Percentiles rank a stretch among this genome's conserved stretches.
Evolutionary conservation across 176 grass and related monocot species (phyloP).

Genomic region (Avena eriantha): DNA sequence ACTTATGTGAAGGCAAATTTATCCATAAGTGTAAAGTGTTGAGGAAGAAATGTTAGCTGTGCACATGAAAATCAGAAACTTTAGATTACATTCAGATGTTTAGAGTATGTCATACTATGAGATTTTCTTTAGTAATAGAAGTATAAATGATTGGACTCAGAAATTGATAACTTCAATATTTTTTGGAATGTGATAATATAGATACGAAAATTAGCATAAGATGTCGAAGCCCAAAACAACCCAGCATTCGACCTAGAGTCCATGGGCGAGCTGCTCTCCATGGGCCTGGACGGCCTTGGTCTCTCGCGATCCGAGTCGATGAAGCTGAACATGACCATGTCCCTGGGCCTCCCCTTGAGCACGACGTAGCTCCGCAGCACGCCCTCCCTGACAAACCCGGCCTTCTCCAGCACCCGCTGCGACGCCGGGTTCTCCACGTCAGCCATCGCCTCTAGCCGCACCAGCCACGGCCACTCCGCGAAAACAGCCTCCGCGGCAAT

Average conservation of each 20-base stretch:
- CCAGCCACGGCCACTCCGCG: constrained; percentile 51
- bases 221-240: background rate
- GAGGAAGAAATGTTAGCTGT: too few relatives aligned
- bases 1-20: too few relatives aligned
- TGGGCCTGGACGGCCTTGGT: background rate
- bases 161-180: too few relatives aligned
- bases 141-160: too few relatives aligned
- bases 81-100: too few relatives aligned
- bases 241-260: background rate
- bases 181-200: too few relatives aligned
- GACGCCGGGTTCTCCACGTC: constrained; percentile 77
- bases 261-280: background rate
- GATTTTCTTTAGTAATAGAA: too few relatives aligned
- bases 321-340: constrained; percentile 81
- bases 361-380: constrained; percentile 57
- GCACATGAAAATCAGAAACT: too few relatives aligned
- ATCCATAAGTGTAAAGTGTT: too few relatives aligned
- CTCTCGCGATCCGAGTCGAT: background rate
- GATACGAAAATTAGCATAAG: background rate
- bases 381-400: constrained; percentile 70
- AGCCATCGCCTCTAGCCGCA: constrained; percentile 69
- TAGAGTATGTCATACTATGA: too few relatives aligned
- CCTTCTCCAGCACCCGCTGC: constrained; percentile 90
- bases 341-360: constrained; percentile 65
- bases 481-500: constrained; percentile 40